A percentile compares a stretch with the other conserved stretches of the same genome.
Evolutionary conservation across 257 asterid species (phyloP).

Genomic region (Craterostigma plantagineum): DNA sequence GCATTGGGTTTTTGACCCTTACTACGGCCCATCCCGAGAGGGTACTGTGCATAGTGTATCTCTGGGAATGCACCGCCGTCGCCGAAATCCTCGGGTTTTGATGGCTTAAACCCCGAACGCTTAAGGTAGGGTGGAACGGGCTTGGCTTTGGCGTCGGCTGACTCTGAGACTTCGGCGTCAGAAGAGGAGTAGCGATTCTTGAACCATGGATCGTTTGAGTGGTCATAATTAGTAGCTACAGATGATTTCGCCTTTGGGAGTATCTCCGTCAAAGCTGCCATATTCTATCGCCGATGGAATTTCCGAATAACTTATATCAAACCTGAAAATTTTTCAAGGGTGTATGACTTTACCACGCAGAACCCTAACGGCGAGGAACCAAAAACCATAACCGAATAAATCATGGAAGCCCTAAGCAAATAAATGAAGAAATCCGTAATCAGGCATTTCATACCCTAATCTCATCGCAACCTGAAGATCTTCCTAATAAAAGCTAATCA

Average conservation of each 20-base stretch:
- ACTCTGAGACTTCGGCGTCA: constrained; percentile 28
- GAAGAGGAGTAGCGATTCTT: constrained; percentile 29
- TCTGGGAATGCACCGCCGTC: constrained; percentile 95
- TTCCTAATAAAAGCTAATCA: too few relatives aligned
- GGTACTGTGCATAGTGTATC: constrained; percentile 68
- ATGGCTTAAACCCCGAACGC: constrained; percentile 70
- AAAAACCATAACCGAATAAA: background rate
- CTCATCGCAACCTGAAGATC: too few relatives aligned
- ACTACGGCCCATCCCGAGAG: constrained; percentile 71
- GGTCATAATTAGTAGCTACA: constrained; percentile 20
- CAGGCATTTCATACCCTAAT: too few relatives aligned
- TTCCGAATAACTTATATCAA: too few relatives aligned
- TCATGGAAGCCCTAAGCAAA: constrained; percentile 23
- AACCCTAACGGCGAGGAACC: too few relatives aligned
- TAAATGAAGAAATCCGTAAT: too few relatives aligned
- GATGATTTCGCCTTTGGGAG: constrained; percentile 36
- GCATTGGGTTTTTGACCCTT: constrained; percentile 33
- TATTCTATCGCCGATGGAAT: constrained; percentile 10
- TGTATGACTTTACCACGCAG: background rate
- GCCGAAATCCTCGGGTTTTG: constrained; percentile 73
- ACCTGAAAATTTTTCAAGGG: background rate
- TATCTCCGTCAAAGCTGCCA: constrained; percentile 28
- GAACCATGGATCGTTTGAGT: constrained; percentile 41
- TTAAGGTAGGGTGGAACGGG: constrained; percentile 60
- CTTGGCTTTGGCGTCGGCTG: constrained; percentile 26